phyloP scores from a whole-genome alignment of 164 flowering plant genomes.

The Kalanchoe fedtschenkoi region DNA sequence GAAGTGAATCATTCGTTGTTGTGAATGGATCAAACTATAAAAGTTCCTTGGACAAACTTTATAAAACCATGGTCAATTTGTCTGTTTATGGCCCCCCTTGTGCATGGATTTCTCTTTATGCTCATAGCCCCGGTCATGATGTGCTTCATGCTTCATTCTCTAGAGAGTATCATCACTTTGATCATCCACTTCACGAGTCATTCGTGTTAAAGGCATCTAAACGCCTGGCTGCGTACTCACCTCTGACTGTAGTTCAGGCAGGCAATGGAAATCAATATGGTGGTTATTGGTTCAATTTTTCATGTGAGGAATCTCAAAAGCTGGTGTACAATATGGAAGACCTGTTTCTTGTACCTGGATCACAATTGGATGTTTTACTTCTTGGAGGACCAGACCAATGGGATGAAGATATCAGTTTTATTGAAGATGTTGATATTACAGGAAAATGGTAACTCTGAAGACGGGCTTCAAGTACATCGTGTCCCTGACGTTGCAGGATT shows the following conservation, averaged over 20 bases:
- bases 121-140: slow-evolving; percentile 52
- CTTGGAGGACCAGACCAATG: too few species aligned
- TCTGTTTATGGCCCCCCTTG: slow-evolving; percentile 45
- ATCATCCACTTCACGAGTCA: slow-evolving; percentile 29
- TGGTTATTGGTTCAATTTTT: slow-evolving; percentile 63
- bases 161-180: slow-evolving; percentile 33
- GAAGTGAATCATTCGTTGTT: slow-evolving; percentile 52
- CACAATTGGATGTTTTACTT: slow-evolving; percentile 54
- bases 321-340: slow-evolving; percentile 28
- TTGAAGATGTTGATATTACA: slow-evolving; percentile 33
- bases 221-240: slow-evolving; percentile 50
- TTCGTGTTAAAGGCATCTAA: slow-evolving; percentile 45
- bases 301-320: slow-evolving; percentile 21
- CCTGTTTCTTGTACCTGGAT: slow-evolving; percentile 67
- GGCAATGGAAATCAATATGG: slow-evolving; percentile 81
- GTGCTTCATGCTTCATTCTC: slow-evolving; percentile 55
- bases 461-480: slow-evolving; percentile 30
- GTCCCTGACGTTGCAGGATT: slow-evolving; percentile 19
- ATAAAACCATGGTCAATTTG: slow-evolving; percentile 5
- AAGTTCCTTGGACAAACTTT: slow-evolving; percentile 15
- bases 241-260: slow-evolving; percentile 49
- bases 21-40: slow-evolving; percentile 29
- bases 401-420: too few species aligned
- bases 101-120: slow-evolving; percentile 56
- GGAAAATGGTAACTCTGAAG: slow-evolving; percentile 21